These are phyloP conservation scores for Vachellia collinsii DNA, from an alignment of 306 rosid species.

Conservation along the genomic window DNA sequence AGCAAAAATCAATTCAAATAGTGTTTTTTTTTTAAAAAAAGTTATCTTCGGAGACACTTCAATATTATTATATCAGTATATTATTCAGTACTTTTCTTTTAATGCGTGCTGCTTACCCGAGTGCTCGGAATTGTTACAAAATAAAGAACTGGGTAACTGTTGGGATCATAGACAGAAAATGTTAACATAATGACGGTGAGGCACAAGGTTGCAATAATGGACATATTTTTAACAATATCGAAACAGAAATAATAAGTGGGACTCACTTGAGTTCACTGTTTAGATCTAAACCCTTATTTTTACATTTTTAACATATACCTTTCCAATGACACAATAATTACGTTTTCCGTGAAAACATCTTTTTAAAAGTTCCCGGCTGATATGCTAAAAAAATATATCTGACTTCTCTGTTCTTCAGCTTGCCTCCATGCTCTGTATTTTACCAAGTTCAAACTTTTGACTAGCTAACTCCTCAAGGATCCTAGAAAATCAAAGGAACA, in stretches of 20 bases:
- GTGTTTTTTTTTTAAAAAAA: background rate
- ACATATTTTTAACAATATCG: background rate
- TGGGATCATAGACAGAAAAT: background rate
- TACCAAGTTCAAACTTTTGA: background rate
- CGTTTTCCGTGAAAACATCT: background rate
- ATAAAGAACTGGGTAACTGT: background rate
- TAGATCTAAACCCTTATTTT: background rate
- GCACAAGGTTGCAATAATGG: background rate
- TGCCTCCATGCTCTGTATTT: conserved; percentile 21
- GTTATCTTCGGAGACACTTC: conserved; percentile 17
- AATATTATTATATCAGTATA: conserved; percentile 32
- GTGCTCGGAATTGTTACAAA: background rate
- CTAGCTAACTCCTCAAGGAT: conserved; percentile 18
- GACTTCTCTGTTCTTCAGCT: background rate
- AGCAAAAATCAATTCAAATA: conserved; percentile 41
- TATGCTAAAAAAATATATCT: background rate
- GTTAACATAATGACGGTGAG: background rate
- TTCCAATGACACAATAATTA: background rate
- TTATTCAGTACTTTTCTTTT: background rate
- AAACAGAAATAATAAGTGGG: background rate
- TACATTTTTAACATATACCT: background rate
- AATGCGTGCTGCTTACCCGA: background rate
- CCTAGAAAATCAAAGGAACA: conserved; percentile 33
- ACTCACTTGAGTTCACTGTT: background rate
- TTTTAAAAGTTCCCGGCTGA: background rate